phyloP scores from a whole-genome alignment of 768 basidiomycete species.

The Hygrocybe punicea region DNA sequence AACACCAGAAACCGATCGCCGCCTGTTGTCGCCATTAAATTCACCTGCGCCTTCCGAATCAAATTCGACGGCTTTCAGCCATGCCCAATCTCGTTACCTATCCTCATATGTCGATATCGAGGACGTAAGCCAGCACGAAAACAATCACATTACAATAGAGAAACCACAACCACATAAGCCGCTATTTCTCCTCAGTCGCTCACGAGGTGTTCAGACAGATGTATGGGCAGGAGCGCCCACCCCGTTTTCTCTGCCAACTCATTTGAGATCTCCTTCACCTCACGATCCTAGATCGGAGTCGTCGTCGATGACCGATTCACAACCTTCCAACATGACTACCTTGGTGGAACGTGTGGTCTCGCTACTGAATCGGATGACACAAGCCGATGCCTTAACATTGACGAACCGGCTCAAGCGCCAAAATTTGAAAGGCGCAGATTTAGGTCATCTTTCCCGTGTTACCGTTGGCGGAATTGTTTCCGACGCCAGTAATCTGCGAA shows the following conservation, averaged over 20 bases:
- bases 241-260: slow-evolving; percentile 35
- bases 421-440: slow-evolving; percentile 78
- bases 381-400: slow-evolving; percentile 83
- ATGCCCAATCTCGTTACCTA: slow-evolving; percentile 28
- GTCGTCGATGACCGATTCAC: slow-evolving; percentile 58
- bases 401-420: slow-evolving; percentile 90
- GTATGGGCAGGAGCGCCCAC: slow-evolving; percentile 29
- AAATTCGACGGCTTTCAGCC: slow-evolving; percentile 26
- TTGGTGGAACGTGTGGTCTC: slow-evolving; percentile 62
- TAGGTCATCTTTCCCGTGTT: slow-evolving; percentile 78
- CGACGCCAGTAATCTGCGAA: slow-evolving; percentile 67
- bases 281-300: slow-evolving; percentile 70
- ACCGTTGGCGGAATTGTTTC: slow-evolving; percentile 72
- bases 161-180: slow-evolving; percentile 41
- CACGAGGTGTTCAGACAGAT: slow-evolving; percentile 71
- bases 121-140: slow-evolving; percentile 34
- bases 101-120: slow-evolving; percentile 47
- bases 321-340: slow-evolving; percentile 53
- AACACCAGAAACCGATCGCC: slow-evolving; percentile 45
- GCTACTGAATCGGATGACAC: slow-evolving; percentile 54
- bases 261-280: slow-evolving; percentile 43
- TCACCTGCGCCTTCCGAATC: slow-evolving; percentile 36
- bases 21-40: slow-evolving; percentile 42
- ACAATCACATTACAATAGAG: slow-evolving; percentile 29
- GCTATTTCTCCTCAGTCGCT: slow-evolving; percentile 55